Evolutionary conservation across 2,329 filamentous ascomycete genomes (phyloP).

Genomic region (Pyrenophora graminea): DNA sequence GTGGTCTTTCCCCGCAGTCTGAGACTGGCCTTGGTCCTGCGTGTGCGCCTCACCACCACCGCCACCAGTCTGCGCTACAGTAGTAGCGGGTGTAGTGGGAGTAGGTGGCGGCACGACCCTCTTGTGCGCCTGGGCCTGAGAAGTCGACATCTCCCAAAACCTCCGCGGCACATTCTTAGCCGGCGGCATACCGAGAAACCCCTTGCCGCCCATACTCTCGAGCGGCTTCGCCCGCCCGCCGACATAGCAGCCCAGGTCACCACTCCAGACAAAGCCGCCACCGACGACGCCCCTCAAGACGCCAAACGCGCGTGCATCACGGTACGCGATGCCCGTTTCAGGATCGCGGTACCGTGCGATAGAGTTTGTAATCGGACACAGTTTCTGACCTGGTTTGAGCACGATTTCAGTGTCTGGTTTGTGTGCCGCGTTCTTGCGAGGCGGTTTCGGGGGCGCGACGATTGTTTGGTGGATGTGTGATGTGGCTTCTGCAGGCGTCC

Average conservation of each 20-base stretch:
- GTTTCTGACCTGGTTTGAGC: constrained; percentile 37
- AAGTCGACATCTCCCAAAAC: constrained; percentile 56
- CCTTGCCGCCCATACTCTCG: constrained; percentile 34
- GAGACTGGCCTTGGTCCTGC: neutral
- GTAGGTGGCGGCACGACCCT: constrained; percentile 7
- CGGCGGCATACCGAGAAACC: constrained; percentile 56
- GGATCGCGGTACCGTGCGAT: constrained; percentile 85
- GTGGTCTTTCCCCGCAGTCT: neutral
- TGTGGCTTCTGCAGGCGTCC: constrained; percentile 36
- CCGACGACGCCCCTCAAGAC: constrained; percentile 75
- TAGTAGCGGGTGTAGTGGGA: neutral
- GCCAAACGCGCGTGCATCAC: constrained; percentile 77
- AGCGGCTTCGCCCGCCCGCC: constrained; percentile 57
- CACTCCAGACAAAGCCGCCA: constrained; percentile 82
- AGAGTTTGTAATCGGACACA: constrained; percentile 80
- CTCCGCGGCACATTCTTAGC: constrained; percentile 79
- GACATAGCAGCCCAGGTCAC: constrained; percentile 79
- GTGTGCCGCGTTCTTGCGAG: constrained; percentile 36
- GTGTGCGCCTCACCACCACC: neutral
- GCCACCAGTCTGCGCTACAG: neutral
- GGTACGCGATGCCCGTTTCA: constrained; percentile 79
- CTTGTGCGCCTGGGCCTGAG: constrained; percentile 5
- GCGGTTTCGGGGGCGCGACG: constrained; percentile 48
- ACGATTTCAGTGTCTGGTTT: constrained; percentile 22
- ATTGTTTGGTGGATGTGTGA: constrained; percentile 47